Evolutionary conservation across 129 eudicot species (phyloP), one percentile per base, ranked within the genome.

Genomic region (Oenanthe sinensis): DNA sequence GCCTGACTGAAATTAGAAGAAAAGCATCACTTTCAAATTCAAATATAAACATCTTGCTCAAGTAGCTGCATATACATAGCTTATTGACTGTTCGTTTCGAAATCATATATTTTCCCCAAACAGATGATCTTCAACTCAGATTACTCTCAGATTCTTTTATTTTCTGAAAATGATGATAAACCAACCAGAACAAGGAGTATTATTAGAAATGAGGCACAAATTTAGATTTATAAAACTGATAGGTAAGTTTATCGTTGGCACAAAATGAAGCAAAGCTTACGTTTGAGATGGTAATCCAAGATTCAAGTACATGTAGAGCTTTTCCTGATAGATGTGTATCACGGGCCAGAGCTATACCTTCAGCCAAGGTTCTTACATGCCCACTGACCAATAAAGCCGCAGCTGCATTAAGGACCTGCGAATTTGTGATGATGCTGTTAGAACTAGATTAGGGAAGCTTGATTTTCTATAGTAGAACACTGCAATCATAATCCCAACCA

Each of bases 321-420:
- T 89, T 85, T 58, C 98, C 97, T 0, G 92, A 87, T 76, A 63
- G 85, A 58, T 88, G 98, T 15, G 93, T 91, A 74, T 91, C 90
- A 36, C 87, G 92, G 60, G 92, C 93, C n/a, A 94, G 77, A 36
- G 90, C 84, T 67, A 94, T 90, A 37, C 96, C 96, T 84, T 91
- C 93, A 42, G 84, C 93, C 60, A 94, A 87, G 83, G 75, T 81
- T 77, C 77, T 72, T 39, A 85, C 97, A 26, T 75, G 72, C 16
- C 98, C 96, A 49, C 93, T 79, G 22, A 91, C 98, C 39, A 86
- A 85, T 45, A 94, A 84, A 33, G 96, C 97, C 49, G 97, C 97
- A 65, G 97, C 96, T 22, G 96, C 98, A 83, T 94, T 94, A 74
- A 94, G 81, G 50, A 94, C 86, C 98, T 94, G 91, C n/a, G 68